Evolutionary conservation across 2,329 filamentous ascomycete species (phyloP).

Genomic region (Scedosporium boydii): DNA sequence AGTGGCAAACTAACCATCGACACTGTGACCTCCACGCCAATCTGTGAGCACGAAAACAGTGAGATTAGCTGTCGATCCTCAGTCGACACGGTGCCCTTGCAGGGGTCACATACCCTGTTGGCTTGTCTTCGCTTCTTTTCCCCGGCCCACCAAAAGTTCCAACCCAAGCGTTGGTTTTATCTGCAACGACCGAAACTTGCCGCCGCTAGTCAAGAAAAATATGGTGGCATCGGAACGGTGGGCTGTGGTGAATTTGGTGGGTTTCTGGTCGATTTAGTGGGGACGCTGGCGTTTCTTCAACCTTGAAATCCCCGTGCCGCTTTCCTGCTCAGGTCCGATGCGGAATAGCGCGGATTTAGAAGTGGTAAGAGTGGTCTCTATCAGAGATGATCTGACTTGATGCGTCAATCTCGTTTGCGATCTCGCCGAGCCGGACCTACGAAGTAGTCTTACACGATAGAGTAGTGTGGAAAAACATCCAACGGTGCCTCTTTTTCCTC

Average conservation of each 20-base stretch:
- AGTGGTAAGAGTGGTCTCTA: background rate
- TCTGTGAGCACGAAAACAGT: background rate
- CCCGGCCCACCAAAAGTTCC: background rate
- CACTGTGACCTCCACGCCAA: background rate
- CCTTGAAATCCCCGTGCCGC: background rate
- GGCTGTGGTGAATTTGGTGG: background rate
- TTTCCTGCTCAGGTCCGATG: background rate
- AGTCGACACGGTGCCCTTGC: background rate
- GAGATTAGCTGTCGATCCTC: background rate
- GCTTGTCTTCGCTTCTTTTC: background rate
- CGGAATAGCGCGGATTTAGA: background rate
- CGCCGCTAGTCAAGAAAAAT: background rate
- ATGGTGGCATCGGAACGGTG: background rate
- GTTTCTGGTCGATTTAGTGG: background rate
- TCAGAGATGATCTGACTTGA: no score
- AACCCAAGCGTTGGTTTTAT: background rate
- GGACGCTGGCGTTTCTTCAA: background rate
- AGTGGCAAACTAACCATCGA: background rate
- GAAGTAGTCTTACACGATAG: background rate
- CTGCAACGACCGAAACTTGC: background rate
- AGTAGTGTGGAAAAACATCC: no score
- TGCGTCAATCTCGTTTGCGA: no score
- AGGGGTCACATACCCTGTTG: background rate
- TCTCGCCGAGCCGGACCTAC: no score
- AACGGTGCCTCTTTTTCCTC: no score